These are phyloP conservation scores for Lachancea sp. DNA, from an alignment of 805 yeast species.

Conservation along the genomic window DNA sequence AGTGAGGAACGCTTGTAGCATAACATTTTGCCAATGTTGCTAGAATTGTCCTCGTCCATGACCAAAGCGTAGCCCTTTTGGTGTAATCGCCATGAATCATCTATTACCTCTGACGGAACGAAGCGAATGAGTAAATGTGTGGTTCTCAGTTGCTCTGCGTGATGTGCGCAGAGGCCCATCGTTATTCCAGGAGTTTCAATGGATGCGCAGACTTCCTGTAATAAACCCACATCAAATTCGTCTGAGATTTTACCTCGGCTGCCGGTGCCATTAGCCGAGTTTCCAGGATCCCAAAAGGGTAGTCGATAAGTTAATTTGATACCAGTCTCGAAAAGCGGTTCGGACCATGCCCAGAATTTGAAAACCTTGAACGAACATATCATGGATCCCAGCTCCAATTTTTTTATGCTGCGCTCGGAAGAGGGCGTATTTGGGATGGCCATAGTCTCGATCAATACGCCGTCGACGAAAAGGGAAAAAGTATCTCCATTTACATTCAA, in stretches of 20 bases:
- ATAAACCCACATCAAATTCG: conserved; percentile 13
- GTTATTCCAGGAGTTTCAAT: conserved; percentile 6
- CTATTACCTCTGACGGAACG: conserved; percentile 17
- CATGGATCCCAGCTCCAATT: conserved; percentile 31
- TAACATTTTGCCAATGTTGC: conserved; percentile 14
- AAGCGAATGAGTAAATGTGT: conserved; percentile 15
- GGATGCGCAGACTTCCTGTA: conserved; percentile 16
- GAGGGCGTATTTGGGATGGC: conserved; percentile 13
- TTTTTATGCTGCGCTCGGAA: conserved; percentile 9
- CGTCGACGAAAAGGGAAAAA: conserved; percentile 22
- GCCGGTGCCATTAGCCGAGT: background rate
- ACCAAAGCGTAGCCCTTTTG: background rate
- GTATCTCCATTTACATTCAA: conserved; percentile 11
- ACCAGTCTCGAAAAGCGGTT: conserved; percentile 10
- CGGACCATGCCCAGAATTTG: conserved; percentile 8
- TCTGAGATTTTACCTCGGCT: conserved; percentile 1
- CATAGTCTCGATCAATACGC: conserved; percentile 17
- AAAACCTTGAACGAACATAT: conserved; percentile 28
- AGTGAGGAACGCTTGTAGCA: conserved; percentile 16
- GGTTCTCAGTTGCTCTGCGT: conserved; percentile 15
- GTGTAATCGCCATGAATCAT: background rate
- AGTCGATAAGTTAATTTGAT: conserved; percentile 9
- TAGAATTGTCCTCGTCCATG: background rate
- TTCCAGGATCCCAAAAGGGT: conserved; percentile 6
- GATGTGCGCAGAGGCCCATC: conserved; percentile 4